Conservation (phyloP, 179 eudicot genomes). For the Monotropa hypopitys region DNA sequence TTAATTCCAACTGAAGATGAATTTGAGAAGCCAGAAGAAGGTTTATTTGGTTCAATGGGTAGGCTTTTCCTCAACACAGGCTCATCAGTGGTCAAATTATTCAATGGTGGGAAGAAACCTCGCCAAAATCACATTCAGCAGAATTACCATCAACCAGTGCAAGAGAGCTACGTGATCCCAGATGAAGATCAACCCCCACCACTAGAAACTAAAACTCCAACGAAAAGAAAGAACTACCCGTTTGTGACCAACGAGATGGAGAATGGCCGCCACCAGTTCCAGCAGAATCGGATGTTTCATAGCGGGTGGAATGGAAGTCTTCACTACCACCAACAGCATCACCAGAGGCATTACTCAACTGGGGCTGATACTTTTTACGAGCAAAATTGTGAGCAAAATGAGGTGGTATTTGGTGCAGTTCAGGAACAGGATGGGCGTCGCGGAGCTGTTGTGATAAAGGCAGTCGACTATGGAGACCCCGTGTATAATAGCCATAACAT, state of each 20-base stretch:
- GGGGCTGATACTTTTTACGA: conserved; percentile 66
- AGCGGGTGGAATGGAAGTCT: conserved; percentile 44
- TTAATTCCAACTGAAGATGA: conserved; percentile 72
- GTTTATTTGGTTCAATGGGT: conserved; percentile 58
- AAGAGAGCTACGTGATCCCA: conserved; percentile 73
- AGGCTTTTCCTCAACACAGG: conserved; percentile 46
- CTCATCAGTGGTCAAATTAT: conserved; percentile 38
- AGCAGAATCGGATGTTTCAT: conserved; percentile 41
- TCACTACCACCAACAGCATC: conserved; percentile 34
- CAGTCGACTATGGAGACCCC: conserved; percentile 69
- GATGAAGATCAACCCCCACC: conserved; percentile 76
- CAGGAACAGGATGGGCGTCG: conserved; percentile 78
- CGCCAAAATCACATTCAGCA: conserved; percentile 17
- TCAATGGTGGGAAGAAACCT: conserved; percentile 40
- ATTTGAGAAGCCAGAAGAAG: conserved; percentile 61
- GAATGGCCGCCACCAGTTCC: conserved; percentile 35
- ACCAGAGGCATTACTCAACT: conserved; percentile 62
- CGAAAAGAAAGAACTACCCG: conserved; percentile 55
- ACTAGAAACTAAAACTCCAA: conserved; percentile 48
- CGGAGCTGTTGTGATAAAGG: conserved; percentile 75
- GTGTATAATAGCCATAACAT: conserved; percentile 33
- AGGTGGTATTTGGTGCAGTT: conserved; percentile 86
- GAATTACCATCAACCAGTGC: conserved; percentile 38
- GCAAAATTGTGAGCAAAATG: conserved; percentile 55
- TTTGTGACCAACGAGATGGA: conserved; percentile 54